Evolutionary conservation across 2,329 filamentous ascomycete species (phyloP), one percentile per base, ranked within the genome.

Genomic region (Venturia nashicola): DNA sequence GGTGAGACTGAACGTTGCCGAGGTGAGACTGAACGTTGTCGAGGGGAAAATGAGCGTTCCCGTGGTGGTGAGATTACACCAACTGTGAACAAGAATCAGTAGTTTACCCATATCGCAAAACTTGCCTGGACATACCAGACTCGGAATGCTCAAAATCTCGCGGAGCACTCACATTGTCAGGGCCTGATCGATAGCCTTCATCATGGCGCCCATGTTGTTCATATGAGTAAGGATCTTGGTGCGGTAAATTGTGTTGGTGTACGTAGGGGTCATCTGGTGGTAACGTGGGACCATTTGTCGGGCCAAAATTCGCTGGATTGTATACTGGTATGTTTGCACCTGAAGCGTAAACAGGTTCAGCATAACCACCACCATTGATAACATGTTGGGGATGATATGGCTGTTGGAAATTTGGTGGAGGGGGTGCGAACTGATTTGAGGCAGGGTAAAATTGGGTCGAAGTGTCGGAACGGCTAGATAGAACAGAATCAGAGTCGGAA

Each of bases 161-260:
- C 67, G 67, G 70, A 73, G 74, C 74, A 81, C 79, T 80, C 78
- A 81, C 79, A 79, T 80, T 77, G 68, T 77, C 76, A 72, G 75
- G 73, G 68, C 71, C 72, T 65, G 69, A 71, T 55, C 70, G 70
- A 66, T 72, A 61, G 40, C 43, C 65, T 36, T 71, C 68, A 61
- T 66, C 65, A 40, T 61, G 54, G 27, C 36, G 36, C 27, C 46
- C 44, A 23, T 70, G 69, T 55, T 72, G 71, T 27, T 66, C 61
- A 32, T 68, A 69, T 27, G 70, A 69, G 48, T 67, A 63, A 60
- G 54, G 34, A 34, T 66, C 67, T 40, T 67, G 64, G n/a, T 55
- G 63, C 5, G 64, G 61, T 18, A 36, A 44, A 18, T 43, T 20
- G 39, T 65, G 62, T 51, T 51, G 59, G 23, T 57, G 51, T 36